Evolutionary conservation across 176 grass and related monocot genomes (phyloP), one percentile per base, ranked within the genome.

Genomic region (Aegilops umbellulata): DNA sequence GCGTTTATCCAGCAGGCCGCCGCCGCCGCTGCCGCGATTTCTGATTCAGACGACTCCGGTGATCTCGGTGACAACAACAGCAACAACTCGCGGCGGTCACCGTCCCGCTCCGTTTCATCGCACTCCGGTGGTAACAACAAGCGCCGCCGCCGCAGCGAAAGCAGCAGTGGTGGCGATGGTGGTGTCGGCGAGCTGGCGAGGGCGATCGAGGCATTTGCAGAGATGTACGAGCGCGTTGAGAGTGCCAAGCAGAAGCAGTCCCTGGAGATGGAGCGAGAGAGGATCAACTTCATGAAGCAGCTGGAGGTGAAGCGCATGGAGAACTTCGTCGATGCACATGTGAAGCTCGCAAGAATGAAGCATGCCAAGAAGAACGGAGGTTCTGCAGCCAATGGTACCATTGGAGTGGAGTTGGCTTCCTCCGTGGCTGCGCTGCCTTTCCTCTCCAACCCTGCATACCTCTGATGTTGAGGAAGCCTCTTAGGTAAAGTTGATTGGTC

Each of bases 181-280:
- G 96, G 90, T 69, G 88, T 90, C 87, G 69, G 69, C 55, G 86
- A 96, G 53, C 83, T 99, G 39, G 94, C 97, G 6, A 90, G 83
- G 80, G 97, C 97, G 4, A 96, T 99, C 17, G 85, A 91, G 66
- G 85, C 86, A 29, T 95, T 99, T 38, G 90, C 94, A 1, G 90
- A 99, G 87, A 94, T 99, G 84, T 99, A 99, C 3, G 97, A 99
- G 87, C 89, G 83, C 23, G 87, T 99, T 15, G 97, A 99, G 90
- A 84, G 67, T 23, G 79, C 92, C 63, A 96, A 95, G 66, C 97
- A 96, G 71, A 90, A 84, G 42, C 92, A 99, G 68, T 85, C 74
- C 7, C 69, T 99, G 34, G 97, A 99, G 68, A 91, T 96, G 58
- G 97, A 99, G 82, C 90, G 90, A 46, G 88, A 96, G 80, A 66